Evolutionary conservation across 2,329 filamentous ascomycete species (phyloP).

Genomic region (Fusarium paranaense): DNA sequence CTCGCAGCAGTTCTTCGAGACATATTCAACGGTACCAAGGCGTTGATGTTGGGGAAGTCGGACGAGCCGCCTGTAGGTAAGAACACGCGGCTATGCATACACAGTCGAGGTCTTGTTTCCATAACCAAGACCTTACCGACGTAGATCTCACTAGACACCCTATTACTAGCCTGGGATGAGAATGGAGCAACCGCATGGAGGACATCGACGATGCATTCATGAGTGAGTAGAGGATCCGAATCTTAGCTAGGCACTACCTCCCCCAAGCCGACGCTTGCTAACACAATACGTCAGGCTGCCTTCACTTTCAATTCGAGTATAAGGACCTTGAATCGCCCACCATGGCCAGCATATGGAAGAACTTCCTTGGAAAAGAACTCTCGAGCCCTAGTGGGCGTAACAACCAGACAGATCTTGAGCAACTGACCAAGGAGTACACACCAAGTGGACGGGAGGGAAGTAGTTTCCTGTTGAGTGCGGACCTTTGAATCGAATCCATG

Average conservation of each 20-base stretch:
- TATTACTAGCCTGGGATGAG: no score
- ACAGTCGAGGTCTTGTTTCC: no score
- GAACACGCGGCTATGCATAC: no score
- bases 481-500: neutral
- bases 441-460: neutral
- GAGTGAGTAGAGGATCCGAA: neutral
- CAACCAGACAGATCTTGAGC: neutral
- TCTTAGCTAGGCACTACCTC: neutral
- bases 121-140: no score
- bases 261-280: neutral
- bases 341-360: neutral
- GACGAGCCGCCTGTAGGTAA: no score
- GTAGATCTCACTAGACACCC: no score
- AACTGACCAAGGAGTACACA: neutral
- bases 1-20: no score
- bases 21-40: no score
- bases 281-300: neutral
- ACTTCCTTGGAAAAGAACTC: neutral
- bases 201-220: neutral
- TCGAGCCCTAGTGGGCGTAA: neutral
- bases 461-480: neutral
- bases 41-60: no score
- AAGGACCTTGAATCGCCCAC: neutral
- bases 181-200: neutral
- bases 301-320: neutral